phyloP scores from a whole-genome alignment of 768 basidiomycete species.

The Leccinum olivaceopallidum region DNA sequence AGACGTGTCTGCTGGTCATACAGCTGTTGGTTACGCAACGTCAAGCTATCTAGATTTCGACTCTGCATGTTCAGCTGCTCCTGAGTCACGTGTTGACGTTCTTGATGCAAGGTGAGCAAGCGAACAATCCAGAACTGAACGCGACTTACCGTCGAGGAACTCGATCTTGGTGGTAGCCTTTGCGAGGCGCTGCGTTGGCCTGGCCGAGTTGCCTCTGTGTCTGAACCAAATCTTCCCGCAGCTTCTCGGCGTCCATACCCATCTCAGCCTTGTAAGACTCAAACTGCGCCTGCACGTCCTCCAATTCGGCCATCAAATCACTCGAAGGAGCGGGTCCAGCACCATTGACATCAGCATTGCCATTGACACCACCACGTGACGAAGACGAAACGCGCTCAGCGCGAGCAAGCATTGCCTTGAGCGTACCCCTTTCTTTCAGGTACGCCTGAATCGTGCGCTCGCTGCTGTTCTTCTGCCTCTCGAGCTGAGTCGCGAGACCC shows the following conservation, averaged over 20 bases:
- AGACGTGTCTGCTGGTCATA: slow-evolving; percentile 52
- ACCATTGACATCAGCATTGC: slow-evolving; percentile 38
- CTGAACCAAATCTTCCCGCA: slow-evolving; percentile 67
- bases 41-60: slow-evolving; percentile 64
- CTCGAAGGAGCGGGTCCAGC: slow-evolving; percentile 19
- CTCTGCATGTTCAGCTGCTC: slow-evolving; percentile 64
- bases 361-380: slow-evolving; percentile 29
- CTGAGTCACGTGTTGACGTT: slow-evolving; percentile 69
- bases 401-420: slow-evolving; percentile 71
- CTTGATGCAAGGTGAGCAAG: slow-evolving; percentile 35
- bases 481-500: slow-evolving; percentile 74
- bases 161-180: slow-evolving; percentile 85
- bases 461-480: slow-evolving; percentile 70
- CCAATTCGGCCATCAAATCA: slow-evolving; percentile 60
- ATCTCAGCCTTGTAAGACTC: slow-evolving; percentile 81
- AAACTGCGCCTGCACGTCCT: slow-evolving; percentile 76
- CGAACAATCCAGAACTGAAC: neutral
- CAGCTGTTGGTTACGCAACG: slow-evolving; percentile 69
- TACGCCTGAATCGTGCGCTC: slow-evolving; percentile 76
- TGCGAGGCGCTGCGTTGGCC: slow-evolving; percentile 65
- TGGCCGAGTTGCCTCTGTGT: slow-evolving; percentile 71
- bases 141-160: slow-evolving; percentile 63
- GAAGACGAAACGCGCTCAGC: slow-evolving; percentile 35
- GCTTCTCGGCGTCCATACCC: slow-evolving; percentile 67
- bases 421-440: slow-evolving; percentile 85